Base-by-base conservation (phyloP, 2,329 filamentous ascomycete species). In the Penicillium paneum region DNA sequence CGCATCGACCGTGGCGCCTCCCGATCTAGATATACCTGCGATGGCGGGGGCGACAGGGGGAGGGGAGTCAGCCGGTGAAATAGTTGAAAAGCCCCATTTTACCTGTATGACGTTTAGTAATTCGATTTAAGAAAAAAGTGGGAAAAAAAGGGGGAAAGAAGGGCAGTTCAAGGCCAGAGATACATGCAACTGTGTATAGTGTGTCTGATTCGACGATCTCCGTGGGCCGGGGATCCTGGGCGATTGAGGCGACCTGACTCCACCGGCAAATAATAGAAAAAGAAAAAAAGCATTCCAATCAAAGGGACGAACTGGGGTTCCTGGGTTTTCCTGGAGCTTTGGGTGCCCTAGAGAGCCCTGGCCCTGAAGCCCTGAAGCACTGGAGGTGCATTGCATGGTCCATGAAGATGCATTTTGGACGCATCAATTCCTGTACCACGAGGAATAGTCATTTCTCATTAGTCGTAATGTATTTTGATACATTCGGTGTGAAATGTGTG, bases 11-110 rank as follows among this genome's bases (percentile, higher is more conserved):
- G 32, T 48, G 43, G 54, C 39, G 49, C 19, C 49, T 54, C 52
- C 49, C 43, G 54, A 57, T 55, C 47, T 49, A 57, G 47, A 57
- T 56, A 55, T 55, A 54, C 49, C 50, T 58, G 55, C 53, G 64
- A 59, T 66, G 52, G 52, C 46, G 52, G 51, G 47, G 51, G 24
- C 29, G 44, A 49, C 51, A 50, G 49, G 43, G 42, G 46, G 36
- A 52, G 21, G 32, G 34, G 36, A 52, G 46, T 54, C 46, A 54
- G 52, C 46, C 40, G 49, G 49, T 48, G 49, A 52, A 34, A 51
- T 29, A 48, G 35, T 52, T 29, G 12, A 39, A 35, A 54, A 31
- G 38, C 32, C 34, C 49, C 45, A 41, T 43, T 41, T 39, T 13
- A 10, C 6, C 45, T 54, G 52, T 54, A 54, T 54, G 46, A 54